Conservation (phyloP, 768 basidiomycete genomes). For the Mycena haematopus region DNA sequence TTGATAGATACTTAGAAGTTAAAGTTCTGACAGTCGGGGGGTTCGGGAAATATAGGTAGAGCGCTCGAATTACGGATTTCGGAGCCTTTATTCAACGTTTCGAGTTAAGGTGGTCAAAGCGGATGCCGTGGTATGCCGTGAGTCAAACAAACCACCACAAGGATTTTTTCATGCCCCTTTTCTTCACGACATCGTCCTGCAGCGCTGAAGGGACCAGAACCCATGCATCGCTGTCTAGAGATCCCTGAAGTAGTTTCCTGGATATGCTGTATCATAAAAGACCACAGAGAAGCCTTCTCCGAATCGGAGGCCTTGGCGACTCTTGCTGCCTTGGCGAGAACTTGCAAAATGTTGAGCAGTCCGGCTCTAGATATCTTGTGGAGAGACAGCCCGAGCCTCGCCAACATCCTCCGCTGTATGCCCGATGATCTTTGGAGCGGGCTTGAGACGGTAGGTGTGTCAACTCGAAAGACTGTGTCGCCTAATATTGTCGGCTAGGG, state of each 20-base stretch:
- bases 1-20: too few relatives aligned
- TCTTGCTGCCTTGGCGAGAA: constrained; percentile 23
- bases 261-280: neutral
- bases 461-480: neutral
- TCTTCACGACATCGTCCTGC: too few relatives aligned
- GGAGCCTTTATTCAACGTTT: too few relatives aligned
- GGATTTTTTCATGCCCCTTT: too few relatives aligned
- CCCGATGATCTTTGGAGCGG: neutral
- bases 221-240: constrained; percentile 16
- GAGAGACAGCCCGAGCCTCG: constrained; percentile 21
- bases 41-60: too few relatives aligned
- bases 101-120: too few relatives aligned
- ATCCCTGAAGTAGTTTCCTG: constrained; percentile 23
- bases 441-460: neutral
- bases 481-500: too few relatives aligned
- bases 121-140: too few relatives aligned
- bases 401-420: neutral
- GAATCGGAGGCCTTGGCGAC: neutral
- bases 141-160: too few relatives aligned
- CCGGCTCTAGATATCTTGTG: constrained; percentile 30
- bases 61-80: too few relatives aligned
- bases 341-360: constrained; percentile 26
- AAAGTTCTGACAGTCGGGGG: too few relatives aligned
- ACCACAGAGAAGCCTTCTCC: neutral
- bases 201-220: too few relatives aligned